Base-by-base conservation (phyloP, 225 moss, liverwort and hornwort genomes). In the Sphagnum tenellum region DNA sequence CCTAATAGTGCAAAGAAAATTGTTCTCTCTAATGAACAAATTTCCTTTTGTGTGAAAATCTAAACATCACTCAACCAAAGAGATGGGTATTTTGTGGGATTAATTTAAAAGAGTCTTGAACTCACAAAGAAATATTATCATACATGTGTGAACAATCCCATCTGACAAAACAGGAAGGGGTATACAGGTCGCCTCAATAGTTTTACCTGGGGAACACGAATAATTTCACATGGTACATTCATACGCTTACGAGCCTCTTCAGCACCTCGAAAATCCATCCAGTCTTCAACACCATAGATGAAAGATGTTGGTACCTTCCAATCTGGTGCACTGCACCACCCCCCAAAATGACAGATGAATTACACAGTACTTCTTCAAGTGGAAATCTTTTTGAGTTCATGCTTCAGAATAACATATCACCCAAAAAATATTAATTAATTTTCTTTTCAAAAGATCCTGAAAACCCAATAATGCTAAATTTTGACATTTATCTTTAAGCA, bases 301-400 rank as follows among this genome's bases (percentile, higher is more conserved):
- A 98, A 93, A 45, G 82, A 86, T 8, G 93, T 93, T 45, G 93
- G 89, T 63, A 98, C 93, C 81, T 82, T 90, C 93, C 90, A 93
- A 53, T 90, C 82, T 3, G 85, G 76, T 49, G 90, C 98, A 70
- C 98, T 98, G 71, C 70, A 78, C 46, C n/a, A 8, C 61, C 9
- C 12, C 59, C 5, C 3, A 62, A n/a, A 62, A 45, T 9, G 29
- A 29, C 29, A 29, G 0, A 29, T 29, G 29, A 29, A 29, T 29
- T 29, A 29, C 29, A 29, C 29, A 29, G 29, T 29, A 29, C 29
- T 29, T 29, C 29, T 29, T 29, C 29, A 0, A 29, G 29, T 29
- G 29, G 29, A 29, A 29, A 29, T 29, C 29, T 29, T 29, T 29
- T 29, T 29, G 29, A 29, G 29, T 29, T 29, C 29, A 29, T 29